Evolutionary conservation across 1,284 basidiomycete genomes (phyloP).

Genomic region (Sanguinoderma infundibulare): DNA sequence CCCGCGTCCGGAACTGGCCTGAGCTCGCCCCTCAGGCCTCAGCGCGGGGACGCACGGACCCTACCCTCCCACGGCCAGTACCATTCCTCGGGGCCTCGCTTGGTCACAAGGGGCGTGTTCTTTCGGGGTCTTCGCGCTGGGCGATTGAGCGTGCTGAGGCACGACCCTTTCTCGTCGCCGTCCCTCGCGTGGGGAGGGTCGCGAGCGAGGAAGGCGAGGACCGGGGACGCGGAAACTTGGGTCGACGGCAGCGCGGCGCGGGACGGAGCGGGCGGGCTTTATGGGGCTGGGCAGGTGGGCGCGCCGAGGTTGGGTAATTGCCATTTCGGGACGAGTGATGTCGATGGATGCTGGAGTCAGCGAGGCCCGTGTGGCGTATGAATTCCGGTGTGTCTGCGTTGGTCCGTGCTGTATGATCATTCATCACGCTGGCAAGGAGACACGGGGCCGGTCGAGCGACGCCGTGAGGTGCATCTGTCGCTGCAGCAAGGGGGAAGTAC

Average conservation of each 20-base stretch:
- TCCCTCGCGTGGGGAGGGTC: not conserved
- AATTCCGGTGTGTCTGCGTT: not conserved
- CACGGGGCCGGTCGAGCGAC: no score
- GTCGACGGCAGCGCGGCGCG: not conserved
- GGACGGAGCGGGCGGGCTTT: not conserved
- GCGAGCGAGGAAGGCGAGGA: not conserved
- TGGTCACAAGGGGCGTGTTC: conserved; percentile 10
- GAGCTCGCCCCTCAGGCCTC: not conserved
- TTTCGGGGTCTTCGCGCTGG: conserved; percentile 6
- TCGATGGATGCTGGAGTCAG: not conserved
- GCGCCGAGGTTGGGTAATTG: not conserved
- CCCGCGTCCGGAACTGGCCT: not conserved
- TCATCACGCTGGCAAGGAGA: no score
- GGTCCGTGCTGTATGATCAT: not conserved
- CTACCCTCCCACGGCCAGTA: not conserved
- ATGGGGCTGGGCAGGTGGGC: no score
- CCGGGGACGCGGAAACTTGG: not conserved
- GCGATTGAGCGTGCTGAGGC: not conserved
- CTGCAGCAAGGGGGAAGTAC: not conserved
- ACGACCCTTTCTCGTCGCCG: not conserved
- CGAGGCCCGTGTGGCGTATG: not conserved
- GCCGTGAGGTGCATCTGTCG: not conserved
- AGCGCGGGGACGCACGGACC: conserved; percentile 4
- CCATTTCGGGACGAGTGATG: not conserved
- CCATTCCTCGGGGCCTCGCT: not conserved